Conservation (phyloP, 2,329 filamentous ascomycete species). For the Colletotrichum trifolii region DNA sequence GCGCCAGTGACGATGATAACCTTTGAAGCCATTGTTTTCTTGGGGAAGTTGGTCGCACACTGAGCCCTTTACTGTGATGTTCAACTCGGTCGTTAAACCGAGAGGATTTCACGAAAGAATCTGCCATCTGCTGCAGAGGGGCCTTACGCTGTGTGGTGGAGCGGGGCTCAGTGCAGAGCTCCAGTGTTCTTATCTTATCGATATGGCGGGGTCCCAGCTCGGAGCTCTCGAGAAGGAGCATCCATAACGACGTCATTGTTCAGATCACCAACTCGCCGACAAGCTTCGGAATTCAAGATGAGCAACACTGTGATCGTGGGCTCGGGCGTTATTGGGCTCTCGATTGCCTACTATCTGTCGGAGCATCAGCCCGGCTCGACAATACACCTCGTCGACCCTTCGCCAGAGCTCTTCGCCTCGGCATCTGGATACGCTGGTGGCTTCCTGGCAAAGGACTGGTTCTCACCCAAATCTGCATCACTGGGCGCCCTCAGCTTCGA, state of each 20-base stretch:
- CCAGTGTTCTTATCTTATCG: conserved; percentile 23
- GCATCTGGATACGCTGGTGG: conserved; percentile 81
- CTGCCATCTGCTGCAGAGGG: background rate
- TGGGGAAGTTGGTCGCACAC: background rate
- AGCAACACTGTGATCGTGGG: conserved; percentile 74
- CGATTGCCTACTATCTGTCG: conserved; percentile 79
- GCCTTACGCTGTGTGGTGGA: conserved; percentile 8
- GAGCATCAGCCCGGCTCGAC: conserved; percentile 53
- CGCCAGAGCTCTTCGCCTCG: conserved; percentile 72
- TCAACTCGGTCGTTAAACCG: no score
- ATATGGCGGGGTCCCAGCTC: conserved; percentile 8
- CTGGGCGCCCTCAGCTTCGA: conserved; percentile 76
- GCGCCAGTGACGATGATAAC: conserved; percentile 77
- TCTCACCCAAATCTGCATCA: conserved; percentile 63
- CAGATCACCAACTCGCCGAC: background rate
- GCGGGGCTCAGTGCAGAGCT: conserved; percentile 4
- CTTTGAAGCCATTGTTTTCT: conserved; percentile 62
- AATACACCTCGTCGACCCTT: conserved; percentile 60
- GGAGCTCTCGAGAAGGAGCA: background rate
- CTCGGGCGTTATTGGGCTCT: conserved; percentile 75
- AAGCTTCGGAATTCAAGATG: conserved; percentile 41
- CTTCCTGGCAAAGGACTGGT: conserved; percentile 81
- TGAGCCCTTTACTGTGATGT: background rate
- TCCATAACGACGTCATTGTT: conserved; percentile 13
- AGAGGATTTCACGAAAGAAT: background rate